Conservation (phyloP, 352 stramenopile species). For the Aphanomyces cochlioides region DNA sequence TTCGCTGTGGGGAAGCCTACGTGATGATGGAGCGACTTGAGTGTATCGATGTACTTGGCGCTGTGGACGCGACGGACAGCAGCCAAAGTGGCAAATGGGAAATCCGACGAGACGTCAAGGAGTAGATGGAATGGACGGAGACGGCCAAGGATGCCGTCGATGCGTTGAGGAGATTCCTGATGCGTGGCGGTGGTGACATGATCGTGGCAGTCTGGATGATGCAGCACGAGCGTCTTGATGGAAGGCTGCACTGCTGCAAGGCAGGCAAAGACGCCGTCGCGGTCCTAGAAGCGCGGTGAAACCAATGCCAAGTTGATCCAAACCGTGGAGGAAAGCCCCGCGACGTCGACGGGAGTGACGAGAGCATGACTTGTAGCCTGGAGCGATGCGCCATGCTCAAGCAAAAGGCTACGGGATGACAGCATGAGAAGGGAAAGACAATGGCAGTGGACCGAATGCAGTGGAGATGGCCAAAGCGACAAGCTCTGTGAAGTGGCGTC, state of each 20-base stretch:
- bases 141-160: conserved; percentile 68
- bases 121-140: conserved; percentile 48
- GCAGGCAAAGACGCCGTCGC: neutral
- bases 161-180: conserved; percentile 57
- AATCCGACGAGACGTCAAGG: conserved; percentile 74
- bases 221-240: conserved; percentile 78
- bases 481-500: conserved; percentile 31
- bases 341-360: conserved; percentile 11
- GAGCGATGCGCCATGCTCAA: conserved; percentile 3
- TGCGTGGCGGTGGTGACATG: conserved; percentile 52
- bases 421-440: conserved; percentile 16
- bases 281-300: neutral
- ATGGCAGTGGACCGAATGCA: conserved; percentile 8
- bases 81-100: conserved; percentile 70
- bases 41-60: conserved; percentile 84
- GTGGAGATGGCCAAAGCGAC: conserved; percentile 30
- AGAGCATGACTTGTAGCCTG: neutral
- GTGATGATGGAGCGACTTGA: conserved; percentile 80
- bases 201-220: conserved; percentile 87
- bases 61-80: conserved; percentile 80
- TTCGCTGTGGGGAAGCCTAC: conserved; percentile 29
- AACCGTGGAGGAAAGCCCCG: conserved; percentile 14
- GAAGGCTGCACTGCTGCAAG: conserved; percentile 33
- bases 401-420: conserved; percentile 22
- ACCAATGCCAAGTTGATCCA: neutral